Evolutionary conservation across 2,329 filamentous ascomycete species (phyloP).

Genomic region (Monosporascus sp.): DNA sequence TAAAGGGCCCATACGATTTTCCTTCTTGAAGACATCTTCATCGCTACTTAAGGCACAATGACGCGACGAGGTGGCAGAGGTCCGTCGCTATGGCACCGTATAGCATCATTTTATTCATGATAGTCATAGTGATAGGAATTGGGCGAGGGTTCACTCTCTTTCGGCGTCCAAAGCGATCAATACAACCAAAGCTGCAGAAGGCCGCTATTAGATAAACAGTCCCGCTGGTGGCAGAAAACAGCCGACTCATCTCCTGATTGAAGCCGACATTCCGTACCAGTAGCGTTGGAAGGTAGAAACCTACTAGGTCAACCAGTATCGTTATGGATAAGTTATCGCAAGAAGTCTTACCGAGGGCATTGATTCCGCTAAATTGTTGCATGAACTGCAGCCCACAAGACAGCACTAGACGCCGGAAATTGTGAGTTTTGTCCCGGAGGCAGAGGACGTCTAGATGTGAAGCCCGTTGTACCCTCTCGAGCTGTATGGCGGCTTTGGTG

Average conservation of each 20-base stretch:
- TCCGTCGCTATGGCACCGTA: slow-evolving; percentile 31
- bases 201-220: slow-evolving; percentile 34
- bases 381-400: slow-evolving; percentile 43
- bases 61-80: slow-evolving; percentile 30
- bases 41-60: slow-evolving; percentile 28
- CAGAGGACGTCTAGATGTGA: slow-evolving; percentile 29
- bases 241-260: slow-evolving; percentile 42
- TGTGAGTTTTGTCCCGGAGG: slow-evolving; percentile 33
- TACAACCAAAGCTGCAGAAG: slow-evolving; percentile 34
- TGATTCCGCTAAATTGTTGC: slow-evolving; percentile 41
- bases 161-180: slow-evolving; percentile 35
- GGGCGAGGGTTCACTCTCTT: slow-evolving; percentile 22
- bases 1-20: slow-evolving; percentile 15
- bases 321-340: slow-evolving; percentile 9
- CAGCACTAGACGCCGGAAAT: slow-evolving; percentile 31
- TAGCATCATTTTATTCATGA: slow-evolving; percentile 30
- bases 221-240: slow-evolving; percentile 49
- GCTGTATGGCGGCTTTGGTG: slow-evolving; percentile 29
- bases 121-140: background rate
- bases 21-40: slow-evolving; percentile 23
- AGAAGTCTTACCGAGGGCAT: slow-evolving; percentile 24
- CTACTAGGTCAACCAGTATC: slow-evolving; percentile 10
- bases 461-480: slow-evolving; percentile 29
- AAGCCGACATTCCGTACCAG: slow-evolving; percentile 52
- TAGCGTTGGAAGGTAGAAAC: slow-evolving; percentile 48